These are phyloP conservation scores for Exidia glandulosa DNA, from an alignment of 768 basidiomycete species.

Conservation along the genomic window DNA sequence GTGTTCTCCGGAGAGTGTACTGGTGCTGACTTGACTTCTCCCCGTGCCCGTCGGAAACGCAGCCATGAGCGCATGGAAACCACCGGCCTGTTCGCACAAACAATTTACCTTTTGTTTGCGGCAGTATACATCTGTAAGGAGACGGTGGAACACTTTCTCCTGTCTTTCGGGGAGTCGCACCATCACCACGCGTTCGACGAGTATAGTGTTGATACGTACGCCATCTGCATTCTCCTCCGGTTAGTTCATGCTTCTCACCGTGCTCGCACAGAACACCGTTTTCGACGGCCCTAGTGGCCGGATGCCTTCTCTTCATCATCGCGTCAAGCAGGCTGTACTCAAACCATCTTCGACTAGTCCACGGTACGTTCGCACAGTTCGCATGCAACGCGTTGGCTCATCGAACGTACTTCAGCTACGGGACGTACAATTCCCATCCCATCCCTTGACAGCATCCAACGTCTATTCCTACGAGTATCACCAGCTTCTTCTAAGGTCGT, in stretches of 20 bases:
- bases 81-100: constrained; percentile 74
- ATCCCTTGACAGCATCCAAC: not conserved
- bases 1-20: constrained; percentile 18
- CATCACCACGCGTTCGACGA: constrained; percentile 50
- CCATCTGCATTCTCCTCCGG: too few species aligned
- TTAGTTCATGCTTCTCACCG: too few species aligned
- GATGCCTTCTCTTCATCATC: not conserved
- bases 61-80: constrained; percentile 62
- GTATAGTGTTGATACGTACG: too few species aligned
- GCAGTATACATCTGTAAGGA: constrained; percentile 96
- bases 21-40: not conserved
- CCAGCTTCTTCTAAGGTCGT: not conserved
- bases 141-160: constrained; percentile 82
- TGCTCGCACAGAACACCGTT: not conserved
- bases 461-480: not conserved
- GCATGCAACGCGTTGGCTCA: not conserved
- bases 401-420: not conserved
- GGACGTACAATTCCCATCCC: not conserved
- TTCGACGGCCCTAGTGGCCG: not conserved
- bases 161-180: constrained; percentile 46
- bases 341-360: not conserved
- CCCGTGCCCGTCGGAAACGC: not conserved
- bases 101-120: constrained; percentile 88
- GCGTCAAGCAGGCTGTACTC: not conserved
- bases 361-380: not conserved